Evolutionary conservation across 2,329 filamentous ascomycete species (phyloP).

Genomic region (Colletotrichum horii): DNA sequence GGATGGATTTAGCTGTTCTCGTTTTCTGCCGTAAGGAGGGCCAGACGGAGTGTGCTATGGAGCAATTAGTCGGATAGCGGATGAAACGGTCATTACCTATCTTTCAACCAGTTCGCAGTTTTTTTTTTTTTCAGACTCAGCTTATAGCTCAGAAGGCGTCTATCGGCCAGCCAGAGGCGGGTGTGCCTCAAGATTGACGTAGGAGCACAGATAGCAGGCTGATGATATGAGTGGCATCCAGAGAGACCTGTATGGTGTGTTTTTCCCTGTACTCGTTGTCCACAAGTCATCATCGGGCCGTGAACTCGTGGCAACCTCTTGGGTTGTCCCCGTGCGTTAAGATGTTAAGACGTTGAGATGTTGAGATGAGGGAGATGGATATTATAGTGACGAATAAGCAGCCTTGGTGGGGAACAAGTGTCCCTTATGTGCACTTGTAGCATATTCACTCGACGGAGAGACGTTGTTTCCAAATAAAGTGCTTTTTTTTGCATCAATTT

Average conservation of each 20-base stretch:
- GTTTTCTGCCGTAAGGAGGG: background rate
- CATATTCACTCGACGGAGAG: background rate
- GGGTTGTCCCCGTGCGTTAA: background rate
- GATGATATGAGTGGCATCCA: background rate
- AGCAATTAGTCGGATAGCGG: background rate
- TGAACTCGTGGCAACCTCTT: background rate
- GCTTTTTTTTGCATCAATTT: constrained; percentile 1
- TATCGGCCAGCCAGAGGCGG: background rate
- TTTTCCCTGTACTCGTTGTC: background rate
- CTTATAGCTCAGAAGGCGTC: background rate
- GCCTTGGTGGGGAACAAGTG: background rate
- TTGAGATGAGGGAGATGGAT: background rate
- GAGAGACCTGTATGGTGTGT: no score
- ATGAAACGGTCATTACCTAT: background rate
- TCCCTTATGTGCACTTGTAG: background rate
- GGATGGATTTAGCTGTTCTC: background rate
- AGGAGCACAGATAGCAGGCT: background rate
- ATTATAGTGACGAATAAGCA: background rate
- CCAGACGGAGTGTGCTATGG: no score
- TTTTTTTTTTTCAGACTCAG: no score
- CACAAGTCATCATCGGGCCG: background rate
- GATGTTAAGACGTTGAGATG: no score
- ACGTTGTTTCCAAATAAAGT: background rate
- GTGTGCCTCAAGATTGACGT: background rate
- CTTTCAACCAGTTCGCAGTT: background rate